Evolutionary conservation across 345 rosid species (phyloP), one percentile per base, ranked within the genome.

Genomic region (Gossypium turneri): DNA sequence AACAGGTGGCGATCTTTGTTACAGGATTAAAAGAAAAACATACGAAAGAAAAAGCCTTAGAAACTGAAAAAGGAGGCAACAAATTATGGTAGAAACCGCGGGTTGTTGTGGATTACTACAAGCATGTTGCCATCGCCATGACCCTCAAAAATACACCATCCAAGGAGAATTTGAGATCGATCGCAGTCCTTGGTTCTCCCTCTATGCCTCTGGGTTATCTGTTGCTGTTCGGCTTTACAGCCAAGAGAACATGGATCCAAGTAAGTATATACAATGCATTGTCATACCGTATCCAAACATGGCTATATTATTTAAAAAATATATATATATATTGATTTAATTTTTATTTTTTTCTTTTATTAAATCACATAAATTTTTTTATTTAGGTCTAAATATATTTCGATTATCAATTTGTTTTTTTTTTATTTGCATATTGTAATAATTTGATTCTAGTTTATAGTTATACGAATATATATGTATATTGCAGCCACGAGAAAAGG

Each of bases 401-500:
- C 0, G 0, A 4, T 34, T 34, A 34, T 34, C 7, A 34, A 34
- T 34, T 0, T 4, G 1, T 34, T 34, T 34, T 34, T 34, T 2
- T 27, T 27, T 25, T 29, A 29, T 4, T 34, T 34, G 6, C 38
- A 4, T 29, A 29, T 0, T 34, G 38, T 34, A 34, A 34, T 4
- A 29, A 29, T 29, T 29, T 29, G 34, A 29, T 29, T 29, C 34
- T 29, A 29, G 34, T 29, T 29, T 29, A 29, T 29, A 29, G 4
- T 29, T 29, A 29, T 29, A 29, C 4, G 34, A 29, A 29, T 29
- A 29, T 29, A 29, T 4, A 0, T 34, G 1, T 4, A 51, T 11
- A 50, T 50, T 13, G 12, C 71, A 88, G 92, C 59, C 7, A 82
- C 87, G 11, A 51, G 83, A 8, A 83, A 72, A 73, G 94, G 88